Evolutionary conservation across 2,329 filamentous ascomycete genomes (phyloP).

Genomic region (Aspergillus pseudotamarii): DNA sequence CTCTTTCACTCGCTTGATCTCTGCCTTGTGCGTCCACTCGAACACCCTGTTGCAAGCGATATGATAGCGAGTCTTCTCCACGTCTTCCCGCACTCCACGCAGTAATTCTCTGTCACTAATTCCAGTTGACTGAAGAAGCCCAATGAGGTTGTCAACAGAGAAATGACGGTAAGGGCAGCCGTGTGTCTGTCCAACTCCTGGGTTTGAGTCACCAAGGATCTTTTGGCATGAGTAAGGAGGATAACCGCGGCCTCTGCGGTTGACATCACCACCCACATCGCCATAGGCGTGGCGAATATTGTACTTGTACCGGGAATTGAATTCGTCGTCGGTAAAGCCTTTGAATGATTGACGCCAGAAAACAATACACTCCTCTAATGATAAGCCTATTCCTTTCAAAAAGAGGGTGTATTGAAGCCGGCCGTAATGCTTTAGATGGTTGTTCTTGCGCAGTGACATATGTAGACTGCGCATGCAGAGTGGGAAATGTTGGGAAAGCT

Average conservation of each 20-base stretch:
- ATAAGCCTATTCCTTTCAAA: slow-evolving; percentile 91
- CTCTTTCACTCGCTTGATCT: slow-evolving; percentile 76
- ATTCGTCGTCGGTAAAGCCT: slow-evolving; percentile 86
- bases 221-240: slow-evolving; percentile 93
- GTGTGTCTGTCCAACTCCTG: slow-evolving; percentile 83
- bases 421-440: slow-evolving; percentile 89
- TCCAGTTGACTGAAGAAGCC: slow-evolving; percentile 75
- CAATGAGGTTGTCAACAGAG: slow-evolving; percentile 78
- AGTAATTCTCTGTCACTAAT: slow-evolving; percentile 77
- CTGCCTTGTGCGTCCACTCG: slow-evolving; percentile 78
- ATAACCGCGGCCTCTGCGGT: slow-evolving; percentile 83
- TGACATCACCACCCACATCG: slow-evolving; percentile 90
- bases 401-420: slow-evolving; percentile 95
- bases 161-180: slow-evolving; percentile 98
- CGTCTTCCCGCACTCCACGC: slow-evolving; percentile 82
- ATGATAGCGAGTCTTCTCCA: slow-evolving; percentile 84
- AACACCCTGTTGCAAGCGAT: slow-evolving; percentile 97
- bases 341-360: slow-evolving; percentile 91
- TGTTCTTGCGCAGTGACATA: slow-evolving; percentile 79
- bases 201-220: slow-evolving; percentile 85
- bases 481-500: slow-evolving; percentile 78
- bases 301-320: slow-evolving; percentile 97
- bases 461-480: slow-evolving; percentile 95
- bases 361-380: slow-evolving; percentile 83
- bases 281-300: slow-evolving; percentile 95